Evolutionary conservation across 2,329 filamentous ascomycete genomes (phyloP), one percentile per base, ranked within the genome.

Genomic region (Teratosphaeria viscida): DNA sequence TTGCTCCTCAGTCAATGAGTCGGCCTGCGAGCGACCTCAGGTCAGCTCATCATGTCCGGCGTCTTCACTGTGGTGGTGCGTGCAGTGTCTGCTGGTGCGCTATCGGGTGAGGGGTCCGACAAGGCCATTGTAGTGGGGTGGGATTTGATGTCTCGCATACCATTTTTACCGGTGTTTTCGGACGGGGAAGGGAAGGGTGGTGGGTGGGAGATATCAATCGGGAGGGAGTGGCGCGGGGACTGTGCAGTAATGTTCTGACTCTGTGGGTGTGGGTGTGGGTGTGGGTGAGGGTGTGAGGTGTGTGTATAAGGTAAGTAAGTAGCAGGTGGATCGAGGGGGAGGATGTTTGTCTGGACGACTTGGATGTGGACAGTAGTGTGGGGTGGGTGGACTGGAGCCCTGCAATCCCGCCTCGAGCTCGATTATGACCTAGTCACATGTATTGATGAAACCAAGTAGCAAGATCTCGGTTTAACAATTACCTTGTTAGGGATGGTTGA

Each of bases 1-100:
- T 85, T 99, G 94, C 82, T 99, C 94, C 84, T 99, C 94, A 71
- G 94, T 97, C 74, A 99, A 88, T 78, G 92, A 92, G 77, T 99
- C 94, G 77, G 92, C 92, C 92, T 97, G 37, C 14, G 39, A 27
- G 5, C 16, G 32, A 56, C 37, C 12, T 6, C 55, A 19, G 2
- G 53, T 54, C 53, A 54, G 53, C 34, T 19, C 14, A 54, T 11
- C n/a, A 12, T 12, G 37, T 39, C 16, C 37, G 37, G 3, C 6
- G 1, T 49, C 5, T 49, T 23, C 16, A 49, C 19, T 23, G 19
- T 19, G n/a, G n/a, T 19, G n/a, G n/a, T 11, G 8, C 23, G n/a
- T n/a, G 16, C 16, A 3, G 26, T 37, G 10, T 37, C 34, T 32
- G 23, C 16, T 37, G 5, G 7, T 55, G 26, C 27, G 5, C 53